Base-by-base conservation (phyloP, 148 eudicot genomes). In the Oxyria digyna region DNA sequence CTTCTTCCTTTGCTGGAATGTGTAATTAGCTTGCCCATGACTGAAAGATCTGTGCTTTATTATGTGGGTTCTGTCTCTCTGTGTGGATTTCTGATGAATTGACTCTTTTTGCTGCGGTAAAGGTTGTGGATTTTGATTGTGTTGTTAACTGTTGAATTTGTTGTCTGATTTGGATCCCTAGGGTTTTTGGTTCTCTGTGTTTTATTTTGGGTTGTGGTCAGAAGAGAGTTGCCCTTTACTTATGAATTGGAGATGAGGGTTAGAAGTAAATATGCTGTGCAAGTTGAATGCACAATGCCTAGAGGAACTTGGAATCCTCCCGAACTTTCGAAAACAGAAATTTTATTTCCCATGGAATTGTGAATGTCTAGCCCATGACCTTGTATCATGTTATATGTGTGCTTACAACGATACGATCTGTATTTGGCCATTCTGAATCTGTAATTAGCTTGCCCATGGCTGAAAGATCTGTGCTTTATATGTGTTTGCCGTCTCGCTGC, bases 1-100 rank as follows among this genome's bases (percentile, higher is more conserved):
- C 65, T 31, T 59, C 37, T 59, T 15, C 65, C 10, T 14, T 20
- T 59, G 1, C 3, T 54, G 38, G 37, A 59, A 24, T 31, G n/a
- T 59, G 37, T 59, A 14, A 59, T 26, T 31, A 27, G 37, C 65
- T 59, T 10, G 62, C 62, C 31, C 63, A 14, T 57, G 63, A 12
- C 29, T 57, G 15, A 15, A 52, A 15, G 65, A 59, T 59, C 65
- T 59, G 65, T 26, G n/a, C n/a, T 59, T 59, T 59, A 24, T 59
- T 14, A 13, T 59, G 18, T 29, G 20, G 4, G 14, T 59, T 59
- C 18, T n/a, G 8, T 29, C n/a, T 6, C 8, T 27, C 37, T 14
- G 9, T 29, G 33, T 59, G 0, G 14, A 6, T 4, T 26, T 55
- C n/a, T 59, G 37, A 31, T 59, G 8, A 7, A 14, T 59, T 29